phyloP scores from a whole-genome alignment of 305 asterid species.

The Fraxinus baroniana region DNA sequence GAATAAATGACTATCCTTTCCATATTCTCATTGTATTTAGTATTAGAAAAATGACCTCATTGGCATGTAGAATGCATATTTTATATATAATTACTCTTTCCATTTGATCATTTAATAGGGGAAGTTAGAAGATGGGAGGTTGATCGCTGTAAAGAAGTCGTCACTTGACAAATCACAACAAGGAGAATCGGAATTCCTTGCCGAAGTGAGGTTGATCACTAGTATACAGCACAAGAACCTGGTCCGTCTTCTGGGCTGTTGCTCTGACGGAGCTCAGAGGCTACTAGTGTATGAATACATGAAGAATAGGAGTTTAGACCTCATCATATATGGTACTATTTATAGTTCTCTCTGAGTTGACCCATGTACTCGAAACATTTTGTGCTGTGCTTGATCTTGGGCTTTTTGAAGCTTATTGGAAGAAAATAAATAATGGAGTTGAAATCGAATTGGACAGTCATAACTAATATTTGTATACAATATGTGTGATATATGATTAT shows the following conservation, averaged over 20 bases:
- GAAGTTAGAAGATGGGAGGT: conserved; percentile 54
- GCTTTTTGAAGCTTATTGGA: neutral
- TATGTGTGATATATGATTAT: neutral
- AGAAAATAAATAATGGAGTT: neutral
- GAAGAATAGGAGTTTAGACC: conserved; percentile 75
- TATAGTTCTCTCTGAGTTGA: neutral
- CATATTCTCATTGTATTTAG: neutral
- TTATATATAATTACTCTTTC: neutral
- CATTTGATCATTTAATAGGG: conserved; percentile 36
- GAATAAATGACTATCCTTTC: neutral
- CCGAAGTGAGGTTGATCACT: conserved; percentile 70
- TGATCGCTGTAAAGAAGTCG: conserved; percentile 65
- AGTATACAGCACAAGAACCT: conserved; percentile 83
- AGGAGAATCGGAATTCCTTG: conserved; percentile 70
- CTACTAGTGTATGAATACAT: conserved; percentile 76
- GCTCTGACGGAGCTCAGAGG: conserved; percentile 68
- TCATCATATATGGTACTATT: conserved; percentile 55
- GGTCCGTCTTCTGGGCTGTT: conserved; percentile 74
- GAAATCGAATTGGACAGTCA: neutral
- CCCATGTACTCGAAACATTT: neutral
- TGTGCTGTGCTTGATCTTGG: neutral
- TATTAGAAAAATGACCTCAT: neutral
- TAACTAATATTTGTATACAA: neutral
- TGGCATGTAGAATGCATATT: neutral
- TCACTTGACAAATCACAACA: conserved; percentile 64